These are phyloP conservation scores for Austroboletus festivus DNA, from an alignment of 768 basidiomycete species.

Conservation along the genomic window DNA sequence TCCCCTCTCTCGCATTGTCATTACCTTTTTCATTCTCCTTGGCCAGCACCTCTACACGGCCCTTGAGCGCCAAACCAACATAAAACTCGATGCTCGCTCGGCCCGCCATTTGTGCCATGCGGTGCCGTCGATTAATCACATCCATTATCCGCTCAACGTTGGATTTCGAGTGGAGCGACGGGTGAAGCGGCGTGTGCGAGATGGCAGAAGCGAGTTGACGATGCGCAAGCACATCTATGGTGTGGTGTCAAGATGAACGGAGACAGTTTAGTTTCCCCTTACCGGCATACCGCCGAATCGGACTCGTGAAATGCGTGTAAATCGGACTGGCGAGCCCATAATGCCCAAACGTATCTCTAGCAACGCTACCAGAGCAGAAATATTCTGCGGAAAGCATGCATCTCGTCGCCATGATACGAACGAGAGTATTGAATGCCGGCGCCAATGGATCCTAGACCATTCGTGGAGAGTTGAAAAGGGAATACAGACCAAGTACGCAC, in stretches of 20 bases:
- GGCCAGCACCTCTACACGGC: conserved; percentile 42
- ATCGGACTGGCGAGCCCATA: conserved; percentile 97
- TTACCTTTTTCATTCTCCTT: conserved; percentile 27
- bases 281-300: conserved; percentile 95
- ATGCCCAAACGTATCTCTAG: conserved; percentile 89
- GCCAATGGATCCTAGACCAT: conserved; percentile 65
- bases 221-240: conserved; percentile 84
- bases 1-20: conserved; percentile 30
- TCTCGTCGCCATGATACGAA: conserved; percentile 97
- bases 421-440: conserved; percentile 94
- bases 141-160: conserved; percentile 85
- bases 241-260: neutral
- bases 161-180: conserved; percentile 81
- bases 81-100: conserved; percentile 97
- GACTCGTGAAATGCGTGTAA: conserved; percentile 98
- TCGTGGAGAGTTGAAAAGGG: neutral
- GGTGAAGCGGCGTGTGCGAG: conserved; percentile 76
- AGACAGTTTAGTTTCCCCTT: conserved; percentile 15
- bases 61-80: conserved; percentile 87
- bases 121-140: conserved; percentile 86
- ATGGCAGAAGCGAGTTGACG: conserved; percentile 92
- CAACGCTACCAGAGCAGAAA: conserved; percentile 93
- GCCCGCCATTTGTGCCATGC: conserved; percentile 97
- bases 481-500: conserved; percentile 42
- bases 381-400: conserved; percentile 99